phyloP scores from a whole-genome alignment of 83 land plant genomes.

The Diphasiastrum complanatum region DNA sequence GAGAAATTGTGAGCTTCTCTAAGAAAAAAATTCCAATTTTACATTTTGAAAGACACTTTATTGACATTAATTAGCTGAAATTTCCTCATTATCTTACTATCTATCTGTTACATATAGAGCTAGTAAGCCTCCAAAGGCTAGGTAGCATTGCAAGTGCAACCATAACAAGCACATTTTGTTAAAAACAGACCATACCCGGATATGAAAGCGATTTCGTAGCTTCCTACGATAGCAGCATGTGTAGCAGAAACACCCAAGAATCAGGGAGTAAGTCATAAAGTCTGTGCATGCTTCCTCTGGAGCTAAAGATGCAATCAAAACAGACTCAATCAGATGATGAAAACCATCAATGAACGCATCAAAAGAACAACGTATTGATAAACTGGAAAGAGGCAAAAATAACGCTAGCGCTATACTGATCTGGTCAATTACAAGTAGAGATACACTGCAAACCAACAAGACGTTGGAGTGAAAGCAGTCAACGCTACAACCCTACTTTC shows the following conservation, averaged over 20 bases:
- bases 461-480: too few species aligned
- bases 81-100: neutral
- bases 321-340: neutral
- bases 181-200: constrained; percentile 42
- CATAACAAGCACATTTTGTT: neutral
- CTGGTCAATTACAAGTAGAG: too few species aligned
- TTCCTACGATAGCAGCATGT: constrained; percentile 78
- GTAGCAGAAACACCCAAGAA: constrained; percentile 76
- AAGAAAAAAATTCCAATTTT: neutral
- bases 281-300: constrained; percentile 71
- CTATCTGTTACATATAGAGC: neutral
- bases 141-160: neutral
- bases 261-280: constrained; percentile 67
- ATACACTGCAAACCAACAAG: too few species aligned
- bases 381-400: too few species aligned
- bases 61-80: neutral
- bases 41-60: neutral
- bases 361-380: too few species aligned
- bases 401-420: too few species aligned
- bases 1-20: neutral
- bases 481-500: too few species aligned
- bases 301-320: constrained; percentile 37
- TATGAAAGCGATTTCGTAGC: constrained; percentile 64
- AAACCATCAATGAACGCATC: too few species aligned
- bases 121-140: neutral